These are phyloP conservation scores for Ormosia emarginata DNA, from an alignment of 306 rosid genomes.

Conservation along the genomic window DNA sequence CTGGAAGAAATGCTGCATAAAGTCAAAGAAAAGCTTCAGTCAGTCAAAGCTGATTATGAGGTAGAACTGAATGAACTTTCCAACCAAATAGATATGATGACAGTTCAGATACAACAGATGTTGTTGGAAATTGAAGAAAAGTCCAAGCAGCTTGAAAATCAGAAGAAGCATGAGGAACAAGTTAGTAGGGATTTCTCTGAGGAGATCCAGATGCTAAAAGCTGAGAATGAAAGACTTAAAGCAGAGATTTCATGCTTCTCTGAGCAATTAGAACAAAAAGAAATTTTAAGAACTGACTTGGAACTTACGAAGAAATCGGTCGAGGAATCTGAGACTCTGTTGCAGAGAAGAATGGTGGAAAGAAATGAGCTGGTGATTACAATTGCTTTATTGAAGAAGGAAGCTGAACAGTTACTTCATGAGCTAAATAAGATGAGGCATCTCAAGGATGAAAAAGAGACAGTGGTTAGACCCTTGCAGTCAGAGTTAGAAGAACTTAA, in stretches of 20 bases:
- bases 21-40: conserved; percentile 54
- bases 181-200: conserved; percentile 35
- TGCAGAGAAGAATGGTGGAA: conserved; percentile 41
- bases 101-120: conserved; percentile 51
- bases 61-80: conserved; percentile 53
- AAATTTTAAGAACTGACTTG: conserved; percentile 45
- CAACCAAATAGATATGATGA: conserved; percentile 43
- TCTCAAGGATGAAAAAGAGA: conserved; percentile 58
- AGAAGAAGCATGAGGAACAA: conserved; percentile 42
- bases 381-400: conserved; percentile 57
- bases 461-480: conserved; percentile 33
- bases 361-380: conserved; percentile 57
- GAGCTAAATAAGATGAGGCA: conserved; percentile 50
- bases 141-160: conserved; percentile 59
- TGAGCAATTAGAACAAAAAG: conserved; percentile 44
- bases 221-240: conserved; percentile 61
- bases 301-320: conserved; percentile 53
- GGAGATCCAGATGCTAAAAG: conserved; percentile 50
- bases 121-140: conserved; percentile 50
- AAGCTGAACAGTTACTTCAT: conserved; percentile 51
- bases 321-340: conserved; percentile 46
- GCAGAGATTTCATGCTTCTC: conserved; percentile 44
- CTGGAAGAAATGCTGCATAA: conserved; percentile 64
- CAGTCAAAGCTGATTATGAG: conserved; percentile 48
- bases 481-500: conserved; percentile 60